phyloP scores from a whole-genome alignment of 2,329 filamentous ascomycete genomes.

The Alternaria conjuncta region DNA sequence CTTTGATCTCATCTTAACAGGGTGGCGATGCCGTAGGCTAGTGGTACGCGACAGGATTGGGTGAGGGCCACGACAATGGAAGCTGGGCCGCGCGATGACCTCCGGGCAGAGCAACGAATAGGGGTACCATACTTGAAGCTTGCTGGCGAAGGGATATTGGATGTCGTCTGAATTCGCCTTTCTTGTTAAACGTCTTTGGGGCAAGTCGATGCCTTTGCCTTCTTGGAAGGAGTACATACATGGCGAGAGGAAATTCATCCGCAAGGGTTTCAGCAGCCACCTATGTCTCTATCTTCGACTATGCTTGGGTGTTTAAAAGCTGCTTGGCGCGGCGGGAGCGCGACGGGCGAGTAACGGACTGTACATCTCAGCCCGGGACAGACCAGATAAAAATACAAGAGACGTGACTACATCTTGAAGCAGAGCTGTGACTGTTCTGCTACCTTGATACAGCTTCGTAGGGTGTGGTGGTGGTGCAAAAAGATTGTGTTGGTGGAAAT shows the following conservation, averaged over 20 bases:
- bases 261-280: not conserved
- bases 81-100: fast-evolving
- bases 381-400: not conserved
- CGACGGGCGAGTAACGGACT: not conserved
- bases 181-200: not conserved
- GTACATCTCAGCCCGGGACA: not conserved
- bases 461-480: not conserved
- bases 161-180: not conserved
- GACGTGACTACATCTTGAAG: not conserved
- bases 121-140: not conserved
- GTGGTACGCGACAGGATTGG: not conserved
- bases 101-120: not conserved
- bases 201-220: not conserved
- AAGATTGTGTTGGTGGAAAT: not conserved
- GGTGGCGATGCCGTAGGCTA: not conserved
- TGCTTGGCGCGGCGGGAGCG: not conserved
- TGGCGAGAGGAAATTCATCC: not conserved
- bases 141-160: not conserved
- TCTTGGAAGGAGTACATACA: not conserved
- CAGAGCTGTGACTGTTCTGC: not conserved
- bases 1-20: not conserved
- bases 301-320: not conserved
- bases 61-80: not conserved
- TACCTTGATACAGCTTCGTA: fast-evolving
- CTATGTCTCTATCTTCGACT: not conserved